A percentile compares a stretch with the other conserved stretches of the same genome.
These are phyloP conservation scores for Fomitopsis schrenkii DNA, from an alignment of 1,284 basidiomycete genomes.

Conservation along the genomic window DNA sequence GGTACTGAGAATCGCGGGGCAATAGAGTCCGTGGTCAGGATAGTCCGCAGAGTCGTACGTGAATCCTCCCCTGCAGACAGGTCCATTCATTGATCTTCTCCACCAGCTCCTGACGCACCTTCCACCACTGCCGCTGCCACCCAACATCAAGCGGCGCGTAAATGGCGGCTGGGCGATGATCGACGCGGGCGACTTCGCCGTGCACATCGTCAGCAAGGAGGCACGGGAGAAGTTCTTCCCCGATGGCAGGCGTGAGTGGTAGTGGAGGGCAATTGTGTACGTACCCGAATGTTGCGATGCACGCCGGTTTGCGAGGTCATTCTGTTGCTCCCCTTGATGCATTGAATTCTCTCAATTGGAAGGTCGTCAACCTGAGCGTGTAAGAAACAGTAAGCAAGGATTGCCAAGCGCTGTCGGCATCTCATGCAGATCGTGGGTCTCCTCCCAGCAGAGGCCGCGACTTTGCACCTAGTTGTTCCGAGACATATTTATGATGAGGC, in stretches of 20 bases:
- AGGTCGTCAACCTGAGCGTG: too few species aligned
- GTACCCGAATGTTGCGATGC: neutral
- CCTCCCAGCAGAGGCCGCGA: too few species aligned
- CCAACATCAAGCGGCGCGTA: slow-evolving; percentile 52
- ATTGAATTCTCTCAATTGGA: too few species aligned
- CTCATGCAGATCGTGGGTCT: too few species aligned
- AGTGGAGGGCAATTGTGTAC: neutral
- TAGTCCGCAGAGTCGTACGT: slow-evolving; percentile 59
- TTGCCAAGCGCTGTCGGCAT: too few species aligned
- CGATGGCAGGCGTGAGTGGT: slow-evolving; percentile 31
- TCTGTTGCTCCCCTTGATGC: too few species aligned
- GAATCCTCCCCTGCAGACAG: neutral
- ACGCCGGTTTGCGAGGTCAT: neutral
- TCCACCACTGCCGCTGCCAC: slow-evolving; percentile 56
- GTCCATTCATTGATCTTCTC: neutral
- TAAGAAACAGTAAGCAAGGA: too few species aligned
- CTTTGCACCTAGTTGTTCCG: too few species aligned
- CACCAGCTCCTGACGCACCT: slow-evolving; percentile 45
- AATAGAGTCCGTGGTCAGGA: slow-evolving; percentile 65
- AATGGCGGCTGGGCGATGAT: slow-evolving; percentile 79
- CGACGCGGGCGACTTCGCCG: slow-evolving; percentile 72
- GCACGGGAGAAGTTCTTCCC: slow-evolving; percentile 64
- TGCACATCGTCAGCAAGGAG: slow-evolving; percentile 64
- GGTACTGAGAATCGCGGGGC: slow-evolving; percentile 75
- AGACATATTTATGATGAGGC: too few species aligned